Base-by-base conservation (phyloP, 2,329 filamentous ascomycete genomes). In the Claviceps lovelessii region DNA sequence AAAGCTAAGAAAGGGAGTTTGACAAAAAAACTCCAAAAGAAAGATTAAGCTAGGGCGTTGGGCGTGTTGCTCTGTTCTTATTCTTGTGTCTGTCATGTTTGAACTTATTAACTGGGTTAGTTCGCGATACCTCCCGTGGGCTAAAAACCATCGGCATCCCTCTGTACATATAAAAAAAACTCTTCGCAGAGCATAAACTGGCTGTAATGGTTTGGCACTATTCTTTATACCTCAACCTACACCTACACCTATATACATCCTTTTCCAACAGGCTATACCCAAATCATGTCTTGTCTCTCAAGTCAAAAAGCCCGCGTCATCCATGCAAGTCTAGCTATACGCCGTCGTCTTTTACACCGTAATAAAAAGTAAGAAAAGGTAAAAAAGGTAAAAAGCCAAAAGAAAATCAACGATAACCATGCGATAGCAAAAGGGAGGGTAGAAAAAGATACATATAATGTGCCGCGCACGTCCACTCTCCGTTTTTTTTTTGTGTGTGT, bases 171-270 rank as follows among this genome's bases (percentile, higher is more conserved):
- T 39, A 33, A 5, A 33, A 33, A 33, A 33, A 33, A 33, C 2
- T 39, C 13, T 15, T 13, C 37, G 39, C 39, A 8, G 15, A 54
- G 49, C 49, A 48, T 57, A 51, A 11, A 56, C 10, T 3, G 13
- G n/a, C 31, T 53, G 15, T 1, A 56, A n/a, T 41, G 13, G 19
- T 39, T 41, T 17, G 33, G 55, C 49, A 53, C 61, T 63, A 61
- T 63, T 60, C 57, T 55, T 37, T 63, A 57, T 60, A 56, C 58
- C 56, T 58, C 55, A 23, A 23, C 23, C 23, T 23, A 51, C 53
- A 54, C 55, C 55, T 59, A 56, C 55, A 59, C 57, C 53, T 62
- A 62, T 64, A 51, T 62, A 63, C 61, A 64, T 49, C 35, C 35
- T 57, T 51, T 56, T 56, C 55, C 57, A 45, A 42, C 28, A 53